Evolutionary conservation across 1,284 basidiomycete species (phyloP), one percentile per base, ranked within the genome.

Genomic region (Phlebopus sp.): DNA sequence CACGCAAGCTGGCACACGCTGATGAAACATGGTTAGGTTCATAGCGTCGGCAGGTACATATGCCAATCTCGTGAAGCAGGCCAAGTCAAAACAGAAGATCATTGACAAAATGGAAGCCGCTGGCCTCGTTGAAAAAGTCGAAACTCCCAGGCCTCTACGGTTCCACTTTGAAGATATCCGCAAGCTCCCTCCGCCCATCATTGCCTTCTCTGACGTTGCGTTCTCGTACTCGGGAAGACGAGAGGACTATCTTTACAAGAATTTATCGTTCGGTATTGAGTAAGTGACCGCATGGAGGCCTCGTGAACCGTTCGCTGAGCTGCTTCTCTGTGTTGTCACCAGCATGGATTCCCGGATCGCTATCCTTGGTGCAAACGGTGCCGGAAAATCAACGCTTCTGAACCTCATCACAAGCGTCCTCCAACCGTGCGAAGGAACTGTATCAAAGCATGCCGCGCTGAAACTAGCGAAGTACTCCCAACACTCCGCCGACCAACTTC

Each of bases 61-160:
- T 67, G 96, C 96, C 65, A 99, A 98, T 72, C 82, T 98, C 60
- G 96, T 98, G 64, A 92, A 88, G 69, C 96, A 99, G 74, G 96
- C 96, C 62, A 98, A 99, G 77, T 97, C 94, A 42, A 99, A 99
- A 75, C 96, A 98, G 71, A 98, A 99, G 77, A 97, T 97, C 56
- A 97, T 99, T 70, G 96, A 99, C 80, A 99, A 99, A 83, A 98
- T 99, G 96, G 96, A 98, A 78, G 96, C 96, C n/a, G 96, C 95
- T 11, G 96, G 96, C 60, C 78, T 98, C 37, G 79, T 98, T 62
- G 92, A 98, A 73, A 92, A 92, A 70, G 76, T 97, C 49, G 88
- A 92, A 64, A 64, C 69, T 6, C 78, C 81, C 42, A 84, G 81
- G 61, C 81, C 82, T 35, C 74, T 98, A 46, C 79, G 84, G 46